These are phyloP conservation scores for Aspergillus amoenus DNA, from an alignment of 2,329 filamentous ascomycete species.

Conservation along the genomic window DNA sequence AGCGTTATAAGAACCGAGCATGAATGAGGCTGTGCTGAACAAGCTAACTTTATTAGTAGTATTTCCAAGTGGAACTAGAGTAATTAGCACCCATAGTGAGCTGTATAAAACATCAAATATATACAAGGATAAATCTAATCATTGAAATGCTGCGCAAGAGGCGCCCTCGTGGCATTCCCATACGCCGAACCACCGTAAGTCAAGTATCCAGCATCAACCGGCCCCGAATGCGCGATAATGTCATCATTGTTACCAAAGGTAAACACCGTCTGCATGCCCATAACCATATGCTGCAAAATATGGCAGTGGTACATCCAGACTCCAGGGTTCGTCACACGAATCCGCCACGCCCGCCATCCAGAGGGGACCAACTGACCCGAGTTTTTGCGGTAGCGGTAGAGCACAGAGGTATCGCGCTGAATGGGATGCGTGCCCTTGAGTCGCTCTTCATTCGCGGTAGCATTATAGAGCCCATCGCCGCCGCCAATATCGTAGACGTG, in stretches of 20 bases:
- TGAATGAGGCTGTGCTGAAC: too few relatives aligned
- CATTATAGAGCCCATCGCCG: constrained; percentile 48
- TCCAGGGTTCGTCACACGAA: constrained; percentile 53
- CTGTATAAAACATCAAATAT: neutral
- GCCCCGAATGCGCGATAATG: constrained; percentile 30
- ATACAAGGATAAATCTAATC: neutral
- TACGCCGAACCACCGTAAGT: constrained; percentile 46
- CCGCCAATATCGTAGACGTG: constrained; percentile 49
- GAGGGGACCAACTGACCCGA: constrained; percentile 42
- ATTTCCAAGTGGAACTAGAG: too few relatives aligned
- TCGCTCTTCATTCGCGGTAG: constrained; percentile 42
- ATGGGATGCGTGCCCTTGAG: constrained; percentile 42
- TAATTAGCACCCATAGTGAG: too few relatives aligned
- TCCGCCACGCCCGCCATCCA: constrained; percentile 63
- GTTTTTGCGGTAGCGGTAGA: constrained; percentile 54
- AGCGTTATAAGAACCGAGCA: too few relatives aligned
- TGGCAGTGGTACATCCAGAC: constrained; percentile 55
- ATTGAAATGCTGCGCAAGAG: constrained; percentile 10
- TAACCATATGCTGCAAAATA: constrained; percentile 49
- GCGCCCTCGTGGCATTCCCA: constrained; percentile 28
- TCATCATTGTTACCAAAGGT: constrained; percentile 45
- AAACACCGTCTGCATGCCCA: constrained; percentile 51
- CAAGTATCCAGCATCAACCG: constrained; percentile 45
- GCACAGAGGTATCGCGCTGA: constrained; percentile 51
- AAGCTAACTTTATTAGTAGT: too few relatives aligned